Base-by-base conservation (phyloP, 2,329 filamentous ascomycete species). In the Diaporthe aspalathi region DNA sequence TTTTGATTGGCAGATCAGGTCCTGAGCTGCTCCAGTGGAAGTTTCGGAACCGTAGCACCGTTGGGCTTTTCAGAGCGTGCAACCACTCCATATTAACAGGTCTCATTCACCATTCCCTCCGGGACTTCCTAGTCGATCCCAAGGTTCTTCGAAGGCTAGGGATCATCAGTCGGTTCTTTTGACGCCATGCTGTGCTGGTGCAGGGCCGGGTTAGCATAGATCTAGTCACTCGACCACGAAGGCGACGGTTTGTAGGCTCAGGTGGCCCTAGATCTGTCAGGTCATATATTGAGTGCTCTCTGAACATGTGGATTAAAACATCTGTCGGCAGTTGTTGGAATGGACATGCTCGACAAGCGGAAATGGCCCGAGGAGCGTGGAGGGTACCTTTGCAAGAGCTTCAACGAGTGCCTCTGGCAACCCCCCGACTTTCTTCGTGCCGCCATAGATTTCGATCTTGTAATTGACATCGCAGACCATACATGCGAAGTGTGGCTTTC, bases 401-500 rank as follows among this genome's bases (percentile, higher is more conserved):
- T 60, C 22, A 7, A 9, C 8, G 22, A 27, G 8, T 6, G 22
- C 54, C 3, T 35, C 32, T 35, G 14, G n/a, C 8, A 22, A 45
- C 9, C 9, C 14, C 56, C 56, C 7, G 56, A 60, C 16, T 60
- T 60, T 16, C 56, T 43, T 29, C 22, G 14, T 3, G 38, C 45
- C 24, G 56, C 38, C 56, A 45, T 60, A 29, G 56, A 60, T 29
- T 60, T 60, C 9, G 56, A 60, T 27, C 56, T 60, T 12, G 16
- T 1, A 24, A 38, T 0, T 60, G 56, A 29, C 56, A 38, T 7
- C 38, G 7, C 7, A 60, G 35, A 14, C 24, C 14, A 20, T 60
- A 1, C 7, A 7, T n/a, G 56, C 24, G 1, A 60, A 60, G 38
- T 22, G 22, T 3, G 60, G 29, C n/a, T 45, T 38, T 3, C n/a